Evolutionary conservation across 768 basidiomycete genomes (phyloP).

Genomic region (Leucocoprinus sp.): DNA sequence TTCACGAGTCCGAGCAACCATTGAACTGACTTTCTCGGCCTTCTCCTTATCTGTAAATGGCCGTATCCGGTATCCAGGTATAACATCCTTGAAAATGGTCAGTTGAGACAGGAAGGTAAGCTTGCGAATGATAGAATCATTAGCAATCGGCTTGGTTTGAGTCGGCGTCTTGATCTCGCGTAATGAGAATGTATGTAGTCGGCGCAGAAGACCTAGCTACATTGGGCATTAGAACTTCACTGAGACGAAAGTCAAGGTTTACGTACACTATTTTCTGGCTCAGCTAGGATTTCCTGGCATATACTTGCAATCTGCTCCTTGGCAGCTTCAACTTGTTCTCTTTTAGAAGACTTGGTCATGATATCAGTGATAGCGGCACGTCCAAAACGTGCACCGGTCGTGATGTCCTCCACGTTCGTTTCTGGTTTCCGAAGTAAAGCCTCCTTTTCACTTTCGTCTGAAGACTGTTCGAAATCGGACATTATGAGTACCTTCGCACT

Average conservation of each 20-base stretch:
- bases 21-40: slow-evolving; percentile 88
- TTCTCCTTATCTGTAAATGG: slow-evolving; percentile 85
- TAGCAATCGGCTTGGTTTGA: slow-evolving; percentile 61
- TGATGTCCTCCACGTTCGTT: slow-evolving; percentile 52
- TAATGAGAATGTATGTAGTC: slow-evolving; percentile 84
- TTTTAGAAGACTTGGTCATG: slow-evolving; percentile 56
- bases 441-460: slow-evolving; percentile 25
- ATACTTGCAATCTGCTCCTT: slow-evolving; percentile 92
- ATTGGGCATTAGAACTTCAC: neutral
- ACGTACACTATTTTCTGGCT: slow-evolving; percentile 91
- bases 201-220: slow-evolving; percentile 81
- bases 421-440: slow-evolving; percentile 17
- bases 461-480: slow-evolving; percentile 17
- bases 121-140: slow-evolving; percentile 79
- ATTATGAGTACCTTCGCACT: slow-evolving; percentile 30
- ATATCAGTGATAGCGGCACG: slow-evolving; percentile 70
- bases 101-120: slow-evolving; percentile 85
- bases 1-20: slow-evolving; percentile 82
- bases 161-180: slow-evolving; percentile 61
- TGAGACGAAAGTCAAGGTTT: neutral
- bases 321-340: slow-evolving; percentile 61
- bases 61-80: slow-evolving; percentile 95
- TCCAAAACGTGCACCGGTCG: slow-evolving; percentile 86
- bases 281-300: slow-evolving; percentile 89
- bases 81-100: slow-evolving; percentile 92